Conservation (phyloP, 805 yeast species). For the Starmerella roubikii region DNA sequence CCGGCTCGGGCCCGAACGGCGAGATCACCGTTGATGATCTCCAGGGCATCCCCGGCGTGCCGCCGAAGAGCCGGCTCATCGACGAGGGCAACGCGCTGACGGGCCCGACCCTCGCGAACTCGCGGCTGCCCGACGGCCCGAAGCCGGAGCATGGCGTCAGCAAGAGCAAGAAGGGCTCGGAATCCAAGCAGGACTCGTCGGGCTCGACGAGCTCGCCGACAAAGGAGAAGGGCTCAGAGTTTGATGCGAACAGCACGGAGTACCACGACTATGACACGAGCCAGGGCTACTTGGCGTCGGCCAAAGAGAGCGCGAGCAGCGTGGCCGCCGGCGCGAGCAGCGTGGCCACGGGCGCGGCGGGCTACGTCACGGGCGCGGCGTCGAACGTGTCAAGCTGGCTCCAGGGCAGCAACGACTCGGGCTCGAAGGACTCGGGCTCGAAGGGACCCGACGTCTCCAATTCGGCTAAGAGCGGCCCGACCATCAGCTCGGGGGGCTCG, state of each 20-base stretch:
- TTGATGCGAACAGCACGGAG: background rate
- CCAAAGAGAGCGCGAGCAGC: slow-evolving; percentile 1
- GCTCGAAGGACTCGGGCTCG: background rate
- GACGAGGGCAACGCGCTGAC: slow-evolving; percentile 19
- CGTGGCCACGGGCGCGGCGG: slow-evolving; percentile 11
- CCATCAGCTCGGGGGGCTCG: slow-evolving; percentile 1
- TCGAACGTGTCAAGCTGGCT: slow-evolving; percentile 8
- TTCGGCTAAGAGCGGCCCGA: background rate
- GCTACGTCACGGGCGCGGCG: slow-evolving; percentile 11
- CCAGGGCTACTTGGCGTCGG: slow-evolving; percentile 1
- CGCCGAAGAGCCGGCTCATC: slow-evolving; percentile 19
- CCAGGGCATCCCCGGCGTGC: slow-evolving; percentile 21
- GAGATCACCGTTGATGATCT: slow-evolving; percentile 17
- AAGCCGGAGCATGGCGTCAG: slow-evolving; percentile 6
- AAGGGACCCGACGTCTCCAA: background rate
- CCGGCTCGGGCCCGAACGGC: slow-evolving; percentile 12
- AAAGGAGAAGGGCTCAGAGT: too few species aligned
- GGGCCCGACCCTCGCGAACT: slow-evolving; percentile 19
- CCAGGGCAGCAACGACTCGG: background rate
- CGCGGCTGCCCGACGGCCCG: slow-evolving; percentile 14
- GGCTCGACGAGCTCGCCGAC: background rate
- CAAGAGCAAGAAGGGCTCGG: background rate
- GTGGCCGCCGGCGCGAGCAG: slow-evolving; percentile 12
- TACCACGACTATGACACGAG: background rate
- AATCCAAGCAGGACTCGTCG: background rate